Evolutionary conservation across 495 filamentous ascomycete species (phyloP).

Genomic region (Podospora pseudoanserina): DNA sequence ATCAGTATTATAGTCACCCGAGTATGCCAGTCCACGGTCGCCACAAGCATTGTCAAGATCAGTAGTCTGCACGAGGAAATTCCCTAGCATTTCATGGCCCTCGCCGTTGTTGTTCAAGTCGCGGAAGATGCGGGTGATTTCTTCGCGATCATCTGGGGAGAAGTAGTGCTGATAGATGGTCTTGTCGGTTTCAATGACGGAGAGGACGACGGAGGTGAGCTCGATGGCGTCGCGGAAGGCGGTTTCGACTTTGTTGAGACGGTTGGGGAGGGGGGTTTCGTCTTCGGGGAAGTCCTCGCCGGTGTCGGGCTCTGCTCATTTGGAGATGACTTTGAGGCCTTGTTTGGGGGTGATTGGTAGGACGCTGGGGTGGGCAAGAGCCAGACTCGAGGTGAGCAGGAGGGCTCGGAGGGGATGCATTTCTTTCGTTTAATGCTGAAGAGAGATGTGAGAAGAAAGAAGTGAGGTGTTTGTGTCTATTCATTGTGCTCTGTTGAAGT

Average conservation of each 20-base stretch:
- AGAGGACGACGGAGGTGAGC: neutral
- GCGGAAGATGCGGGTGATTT: neutral
- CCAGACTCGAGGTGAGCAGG: neutral
- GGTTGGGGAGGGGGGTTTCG: neutral
- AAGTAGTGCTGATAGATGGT: neutral
- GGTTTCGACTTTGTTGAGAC: neutral
- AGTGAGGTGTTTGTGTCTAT: neutral
- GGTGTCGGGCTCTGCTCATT: neutral
- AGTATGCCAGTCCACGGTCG: neutral
- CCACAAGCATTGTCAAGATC: neutral
- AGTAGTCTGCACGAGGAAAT: neutral
- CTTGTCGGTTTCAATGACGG: neutral
- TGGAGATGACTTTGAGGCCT: neutral
- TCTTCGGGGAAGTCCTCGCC: neutral
- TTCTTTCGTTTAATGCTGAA: no score
- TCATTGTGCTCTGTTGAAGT: no score
- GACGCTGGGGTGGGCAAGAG: neutral
- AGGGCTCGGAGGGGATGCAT: neutral
- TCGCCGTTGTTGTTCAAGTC: neutral
- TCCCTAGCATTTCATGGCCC: neutral
- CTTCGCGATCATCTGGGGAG: neutral
- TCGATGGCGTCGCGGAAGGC: neutral
- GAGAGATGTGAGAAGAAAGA: neutral
- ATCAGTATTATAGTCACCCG: neutral
- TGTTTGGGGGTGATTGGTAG: neutral